Conservation (phyloP, 2,329 filamentous ascomycete species). For the Neofusicoccum parvum region DNA sequence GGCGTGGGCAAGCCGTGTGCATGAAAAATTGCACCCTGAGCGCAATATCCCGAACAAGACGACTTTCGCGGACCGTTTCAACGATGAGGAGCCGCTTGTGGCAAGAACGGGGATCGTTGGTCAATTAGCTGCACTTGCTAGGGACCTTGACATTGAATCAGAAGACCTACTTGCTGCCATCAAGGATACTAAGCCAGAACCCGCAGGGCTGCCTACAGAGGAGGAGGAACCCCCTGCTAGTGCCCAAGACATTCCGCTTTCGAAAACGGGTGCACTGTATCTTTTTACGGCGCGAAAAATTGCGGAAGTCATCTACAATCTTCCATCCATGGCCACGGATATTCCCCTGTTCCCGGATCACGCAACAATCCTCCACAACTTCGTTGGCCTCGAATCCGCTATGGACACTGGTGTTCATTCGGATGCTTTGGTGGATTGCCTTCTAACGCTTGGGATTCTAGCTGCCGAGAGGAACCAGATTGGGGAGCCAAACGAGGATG, state of each 20-base stretch:
- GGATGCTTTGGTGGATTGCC: slow-evolving; percentile 56
- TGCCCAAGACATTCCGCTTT: slow-evolving; percentile 57
- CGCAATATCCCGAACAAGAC: slow-evolving; percentile 63
- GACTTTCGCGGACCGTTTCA: slow-evolving; percentile 66
- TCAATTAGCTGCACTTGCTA: slow-evolving; percentile 68
- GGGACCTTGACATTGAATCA: slow-evolving; percentile 56
- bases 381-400: slow-evolving; percentile 43
- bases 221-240: slow-evolving; percentile 59
- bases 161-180: slow-evolving; percentile 51
- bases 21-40: slow-evolving; percentile 69
- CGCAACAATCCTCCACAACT: slow-evolving; percentile 53
- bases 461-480: slow-evolving; percentile 50
- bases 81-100: slow-evolving; percentile 62
- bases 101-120: slow-evolving; percentile 69
- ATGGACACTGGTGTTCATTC: slow-evolving; percentile 48
- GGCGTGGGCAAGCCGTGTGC: slow-evolving; percentile 58
- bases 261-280: slow-evolving; percentile 57
- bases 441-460: slow-evolving; percentile 55
- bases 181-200: slow-evolving; percentile 41
- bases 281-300: slow-evolving; percentile 57
- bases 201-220: slow-evolving; percentile 47
- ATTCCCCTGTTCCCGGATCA: slow-evolving; percentile 58
- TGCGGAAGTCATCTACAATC: slow-evolving; percentile 52
- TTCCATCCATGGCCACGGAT: slow-evolving; percentile 38
- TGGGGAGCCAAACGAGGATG: slow-evolving; percentile 51